Percentiles rank a stretch among this genome's conserved stretches.
These are phyloP conservation scores for Paxillus rubicundulus DNA, from an alignment of 768 basidiomycete genomes.

Conservation along the genomic window DNA sequence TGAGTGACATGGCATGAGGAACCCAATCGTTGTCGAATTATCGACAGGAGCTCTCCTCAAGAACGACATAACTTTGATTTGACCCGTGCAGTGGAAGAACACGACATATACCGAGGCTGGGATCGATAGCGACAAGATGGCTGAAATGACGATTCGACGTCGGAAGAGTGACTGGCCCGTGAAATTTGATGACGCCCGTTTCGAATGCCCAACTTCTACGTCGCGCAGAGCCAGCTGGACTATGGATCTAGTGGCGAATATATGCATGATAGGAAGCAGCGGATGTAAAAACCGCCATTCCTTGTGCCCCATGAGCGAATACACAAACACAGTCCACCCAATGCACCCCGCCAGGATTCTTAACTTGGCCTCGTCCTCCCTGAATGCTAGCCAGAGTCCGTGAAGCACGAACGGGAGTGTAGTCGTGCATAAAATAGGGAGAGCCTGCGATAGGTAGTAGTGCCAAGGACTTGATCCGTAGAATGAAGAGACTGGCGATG, in stretches of 20 bases:
- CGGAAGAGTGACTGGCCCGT: conserved; percentile 30
- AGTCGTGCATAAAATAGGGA: conserved; percentile 80
- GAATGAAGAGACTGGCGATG: conserved; percentile 85
- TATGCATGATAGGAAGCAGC: conserved; percentile 76
- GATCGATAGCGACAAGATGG: conserved; percentile 50
- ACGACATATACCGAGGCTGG: conserved; percentile 68
- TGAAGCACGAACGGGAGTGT: conserved; percentile 70
- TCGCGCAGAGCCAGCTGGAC: conserved; percentile 40
- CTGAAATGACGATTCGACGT: conserved; percentile 30
- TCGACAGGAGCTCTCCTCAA: conserved; percentile 52
- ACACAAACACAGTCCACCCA: conserved; percentile 62
- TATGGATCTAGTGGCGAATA: conserved; percentile 74
- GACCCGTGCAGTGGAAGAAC: conserved; percentile 76
- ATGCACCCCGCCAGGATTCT: conserved; percentile 48
- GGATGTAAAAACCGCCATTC: conserved; percentile 98
- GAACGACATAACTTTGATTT: conserved; percentile 71
- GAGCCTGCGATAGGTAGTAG: conserved; percentile 82
- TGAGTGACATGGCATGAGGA: conserved; percentile 96
- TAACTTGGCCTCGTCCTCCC: conserved; percentile 25
- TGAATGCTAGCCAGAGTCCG: conserved; percentile 45
- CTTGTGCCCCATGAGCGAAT: conserved; percentile 87
- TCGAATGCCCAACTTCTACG: conserved; percentile 1
- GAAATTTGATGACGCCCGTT: neutral
- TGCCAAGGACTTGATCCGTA: conserved; percentile 87
- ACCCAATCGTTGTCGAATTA: conserved; percentile 62